A percentile compares a stretch with the other conserved stretches of the same genome.
Evolutionary conservation across 345 rosid genomes (phyloP).

Genomic region (Arabidopsis suecica): DNA sequence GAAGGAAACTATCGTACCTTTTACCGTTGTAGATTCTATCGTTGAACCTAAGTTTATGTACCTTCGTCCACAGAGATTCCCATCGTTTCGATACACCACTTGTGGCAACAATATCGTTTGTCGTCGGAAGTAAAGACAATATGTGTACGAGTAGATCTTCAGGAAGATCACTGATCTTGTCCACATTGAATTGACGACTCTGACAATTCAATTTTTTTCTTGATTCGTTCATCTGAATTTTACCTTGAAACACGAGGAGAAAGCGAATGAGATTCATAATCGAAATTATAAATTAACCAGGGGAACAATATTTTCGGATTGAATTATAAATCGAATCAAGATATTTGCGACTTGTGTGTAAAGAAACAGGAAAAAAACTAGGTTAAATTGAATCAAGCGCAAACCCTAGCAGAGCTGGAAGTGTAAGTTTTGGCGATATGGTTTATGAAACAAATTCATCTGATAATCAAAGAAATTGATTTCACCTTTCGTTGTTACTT

Average conservation of each 20-base stretch:
- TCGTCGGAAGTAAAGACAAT: not conserved
- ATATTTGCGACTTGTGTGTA: too few relatives aligned
- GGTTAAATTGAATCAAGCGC: not conserved
- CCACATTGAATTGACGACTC: not conserved
- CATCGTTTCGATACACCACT: conserved; percentile 13
- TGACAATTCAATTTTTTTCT: not conserved
- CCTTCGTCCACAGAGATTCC: not conserved
- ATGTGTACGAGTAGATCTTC: not conserved
- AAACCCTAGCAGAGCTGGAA: not conserved
- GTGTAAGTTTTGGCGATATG: not conserved
- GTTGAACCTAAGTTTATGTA: not conserved
- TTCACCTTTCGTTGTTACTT: not conserved
- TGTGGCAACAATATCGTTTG: not conserved
- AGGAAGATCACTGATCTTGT: not conserved
- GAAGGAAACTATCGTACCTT: not conserved
- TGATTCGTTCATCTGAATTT: not conserved
- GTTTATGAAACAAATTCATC: not conserved
- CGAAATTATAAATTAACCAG: not conserved
- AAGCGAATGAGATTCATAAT: not conserved
- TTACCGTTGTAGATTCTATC: not conserved
- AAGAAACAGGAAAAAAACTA: not conserved
- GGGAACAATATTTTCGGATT: not conserved
- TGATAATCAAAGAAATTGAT: not conserved
- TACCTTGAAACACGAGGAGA: not conserved
- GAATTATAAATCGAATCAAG: too few relatives aligned